Conservation (phyloP, 495 filamentous ascomycete species). For the Polyplosphaeria fusca region DNA sequence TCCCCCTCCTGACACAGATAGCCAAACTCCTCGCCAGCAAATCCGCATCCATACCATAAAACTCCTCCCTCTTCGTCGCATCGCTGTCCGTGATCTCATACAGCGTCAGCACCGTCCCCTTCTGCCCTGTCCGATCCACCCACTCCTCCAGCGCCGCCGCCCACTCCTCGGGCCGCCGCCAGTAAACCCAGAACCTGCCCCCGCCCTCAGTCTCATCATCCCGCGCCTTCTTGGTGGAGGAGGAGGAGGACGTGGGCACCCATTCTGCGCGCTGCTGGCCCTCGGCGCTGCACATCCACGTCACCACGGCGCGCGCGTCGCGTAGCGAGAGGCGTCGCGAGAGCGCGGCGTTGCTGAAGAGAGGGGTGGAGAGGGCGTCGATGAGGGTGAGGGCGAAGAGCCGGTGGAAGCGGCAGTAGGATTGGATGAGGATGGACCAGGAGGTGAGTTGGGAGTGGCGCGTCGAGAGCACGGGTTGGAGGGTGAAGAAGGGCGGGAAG, state of each 20-base stretch:
- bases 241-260: constrained; percentile 37
- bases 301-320: constrained; percentile 66
- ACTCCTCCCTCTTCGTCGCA: constrained; percentile 61
- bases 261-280: constrained; percentile 68
- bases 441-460: constrained; percentile 72
- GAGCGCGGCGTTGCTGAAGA: constrained; percentile 56
- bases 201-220: not conserved
- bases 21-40: constrained; percentile 73
- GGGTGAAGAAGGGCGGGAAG: constrained; percentile 75
- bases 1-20: constrained; percentile 80
- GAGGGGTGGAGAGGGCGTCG: constrained; percentile 55
- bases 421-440: constrained; percentile 81
- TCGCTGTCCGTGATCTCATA: constrained; percentile 74
- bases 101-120: constrained; percentile 67
- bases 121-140: constrained; percentile 73
- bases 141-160: constrained; percentile 52
- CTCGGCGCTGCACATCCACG: constrained; percentile 66
- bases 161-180: constrained; percentile 73
- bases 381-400: constrained; percentile 67
- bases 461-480: constrained; percentile 73
- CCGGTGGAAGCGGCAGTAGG: constrained; percentile 76
- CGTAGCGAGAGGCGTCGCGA: constrained; percentile 55
- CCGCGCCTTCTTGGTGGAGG: not conserved
- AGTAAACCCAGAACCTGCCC: constrained; percentile 61
- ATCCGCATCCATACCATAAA: constrained; percentile 82